Base-by-base conservation (phyloP, 2,329 filamentous ascomycete species). In the Elsinoe batatas region DNA sequence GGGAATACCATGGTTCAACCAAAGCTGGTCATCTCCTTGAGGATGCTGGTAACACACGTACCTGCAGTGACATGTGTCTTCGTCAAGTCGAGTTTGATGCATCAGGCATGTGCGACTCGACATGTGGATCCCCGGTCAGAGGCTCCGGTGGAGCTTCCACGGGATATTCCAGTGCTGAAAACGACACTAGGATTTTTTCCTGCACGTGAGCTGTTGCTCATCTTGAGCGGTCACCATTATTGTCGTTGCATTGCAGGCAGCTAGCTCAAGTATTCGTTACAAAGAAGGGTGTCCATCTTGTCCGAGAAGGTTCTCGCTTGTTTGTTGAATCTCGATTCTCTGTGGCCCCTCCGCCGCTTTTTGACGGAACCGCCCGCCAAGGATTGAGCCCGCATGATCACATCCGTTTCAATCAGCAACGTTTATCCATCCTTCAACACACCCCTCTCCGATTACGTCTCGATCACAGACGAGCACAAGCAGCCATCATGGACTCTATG, bases 401-500 rank as follows among this genome's bases (percentile, higher is more conserved):
- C n/a, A 51, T 38, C 47, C 47, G 47, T 51, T 51, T 51, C 47
- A 37, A 51, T 15, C 30, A 35, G 32, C 26, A 35, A 26, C 32
- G 12, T 33, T 51, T 37, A 51, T 51, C 47, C 47, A 37, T 38
- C 47, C 17, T 20, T 17, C 47, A 22, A 36, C 47, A 51, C 37
- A 33, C 30, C 33, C 10, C 13, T 38, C 17, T 18, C 13, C n/a
- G 13, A 11, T 51, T 33, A 51, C 32, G 18, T 8, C 18, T 26
- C 17, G n/a, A 26, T 38, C 47, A 36, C 35, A 15, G n/a, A 18
- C n/a, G 30, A 7, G 8, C 15, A 32, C 6, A 18, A 36, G 26
- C 32, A 18, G 12, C 10, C 40, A 66, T 55, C 62, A 83, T 83
- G 81, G 81, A 83, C 64, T 83, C 80, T 54, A 83, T 84, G 79